Evolutionary conservation across 2,329 filamentous ascomycete genomes (phyloP).

Genomic region (Lachnum nothofagi): DNA sequence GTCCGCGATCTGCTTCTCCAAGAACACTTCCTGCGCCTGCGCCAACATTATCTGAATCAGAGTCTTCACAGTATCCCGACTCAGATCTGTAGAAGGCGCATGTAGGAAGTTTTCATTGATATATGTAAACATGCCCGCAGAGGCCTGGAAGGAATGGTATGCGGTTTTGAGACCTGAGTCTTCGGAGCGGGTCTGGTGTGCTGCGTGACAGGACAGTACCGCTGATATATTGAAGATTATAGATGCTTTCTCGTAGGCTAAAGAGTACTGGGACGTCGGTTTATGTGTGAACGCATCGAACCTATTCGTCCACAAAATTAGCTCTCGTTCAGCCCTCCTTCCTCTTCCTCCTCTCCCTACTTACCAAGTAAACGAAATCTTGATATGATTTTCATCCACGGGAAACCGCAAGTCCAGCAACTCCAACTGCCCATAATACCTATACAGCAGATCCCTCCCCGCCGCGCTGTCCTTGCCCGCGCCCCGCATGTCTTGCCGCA

Average conservation of each 20-base stretch:
- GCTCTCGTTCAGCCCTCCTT: too few species aligned
- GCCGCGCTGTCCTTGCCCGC: conserved; percentile 94
- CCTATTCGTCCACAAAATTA: conserved; percentile 46
- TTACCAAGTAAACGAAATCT: conserved; percentile 97
- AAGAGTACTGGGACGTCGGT: conserved; percentile 89
- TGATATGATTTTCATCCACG: conserved; percentile 97
- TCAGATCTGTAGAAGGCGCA: conserved; percentile 92
- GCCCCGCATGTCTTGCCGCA: conserved; percentile 97
- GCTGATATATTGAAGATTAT: conserved; percentile 99
- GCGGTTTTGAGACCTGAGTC: conserved; percentile 91
- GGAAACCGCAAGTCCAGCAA: conserved; percentile 90
- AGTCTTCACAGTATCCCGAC: conserved; percentile 90
- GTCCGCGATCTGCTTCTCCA: conserved; percentile 92
- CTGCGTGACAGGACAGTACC: conserved; percentile 91
- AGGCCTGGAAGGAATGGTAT: conserved; percentile 96
- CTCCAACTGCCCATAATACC: conserved; percentile 97
- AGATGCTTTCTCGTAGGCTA: conserved; percentile 96
- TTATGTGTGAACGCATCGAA: conserved; percentile 99
- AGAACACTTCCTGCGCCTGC: conserved; percentile 93
- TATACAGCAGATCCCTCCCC: conserved; percentile 85
- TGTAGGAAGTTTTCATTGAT: conserved; percentile 99
- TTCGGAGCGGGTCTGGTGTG: conserved; percentile 84
- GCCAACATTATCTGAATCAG: conserved; percentile 89
- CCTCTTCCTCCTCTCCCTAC: too few species aligned
- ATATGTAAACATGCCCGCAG: conserved; percentile 98